Evolutionary conservation across 2,329 filamentous ascomycete genomes (phyloP), one percentile per base, ranked within the genome.

Genomic region (Xylaria sp.): DNA sequence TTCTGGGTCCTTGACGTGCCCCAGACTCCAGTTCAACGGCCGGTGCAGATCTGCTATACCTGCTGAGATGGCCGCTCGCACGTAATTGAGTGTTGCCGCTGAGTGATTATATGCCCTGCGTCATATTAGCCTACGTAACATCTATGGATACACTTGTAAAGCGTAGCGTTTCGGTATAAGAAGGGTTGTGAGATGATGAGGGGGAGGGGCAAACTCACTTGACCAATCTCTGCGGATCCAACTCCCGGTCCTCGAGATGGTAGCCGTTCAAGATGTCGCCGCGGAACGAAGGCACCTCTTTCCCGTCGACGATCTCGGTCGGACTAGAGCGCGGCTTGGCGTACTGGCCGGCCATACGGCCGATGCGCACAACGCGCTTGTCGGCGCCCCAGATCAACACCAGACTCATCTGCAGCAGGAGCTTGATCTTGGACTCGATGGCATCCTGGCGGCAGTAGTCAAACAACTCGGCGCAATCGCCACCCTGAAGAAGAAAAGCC

Each of bases 251-350:
- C n/a, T 91, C 88, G 0, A 89, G 82, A 44, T 89, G 87, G 81
- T 91, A 97, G 31, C 95, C 95, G 78, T 99, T 99, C 72, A 99
- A 86, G 69, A 98, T 98, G 75, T 99, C 96, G 17, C 96, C 96
- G 61, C 96, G 87, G 86, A 98, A 99, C 49, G 93, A 96, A 4
- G 93, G 92, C 63, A 97, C 91, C 77, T 93, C 89, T 68, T 89
- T 88, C 60, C 94, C 94, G 72, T 97, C 85, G 59, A 97, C 83
- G 1, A 89, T 87, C 83, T 99, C 96, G 44, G 89, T 94, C 0
- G 95, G 92, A 74, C 91, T 97, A 4, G 93, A 97, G 65, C 96
- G 86, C 2, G 95, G 96, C 82, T 99, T 99, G 36, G 96, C 96
- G 77, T 97, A 99, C 84, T 99, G 96, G 3, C 96, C 96, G 13